Conservation (phyloP, 164 flowering plant genomes). For the Stephania yunnanensis region DNA sequence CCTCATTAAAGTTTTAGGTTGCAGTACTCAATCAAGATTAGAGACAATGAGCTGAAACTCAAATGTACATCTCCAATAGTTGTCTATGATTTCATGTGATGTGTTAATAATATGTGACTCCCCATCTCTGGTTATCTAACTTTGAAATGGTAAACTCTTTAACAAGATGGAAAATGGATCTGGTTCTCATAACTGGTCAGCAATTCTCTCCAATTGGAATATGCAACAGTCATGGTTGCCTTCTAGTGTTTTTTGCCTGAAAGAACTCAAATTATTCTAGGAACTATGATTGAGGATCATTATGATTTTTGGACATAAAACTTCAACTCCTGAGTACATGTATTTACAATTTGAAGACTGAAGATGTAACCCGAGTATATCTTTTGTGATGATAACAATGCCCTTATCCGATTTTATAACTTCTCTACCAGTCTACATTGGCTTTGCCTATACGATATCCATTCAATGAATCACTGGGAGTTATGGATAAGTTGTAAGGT, state of each 20-base stretch:
- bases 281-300: background rate
- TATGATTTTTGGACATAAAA: no score
- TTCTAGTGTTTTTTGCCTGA: background rate
- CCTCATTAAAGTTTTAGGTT: background rate
- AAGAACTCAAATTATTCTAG: background rate
- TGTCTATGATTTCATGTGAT: background rate
- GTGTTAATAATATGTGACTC: background rate
- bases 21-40: background rate
- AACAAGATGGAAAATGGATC: background rate
- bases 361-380: background rate
- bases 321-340: background rate
- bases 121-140: background rate
- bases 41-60: background rate
- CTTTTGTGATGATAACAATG: background rate
- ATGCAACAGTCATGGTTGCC: background rate
- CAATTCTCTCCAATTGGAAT: background rate
- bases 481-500: background rate
- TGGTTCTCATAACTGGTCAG: background rate
- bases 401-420: background rate
- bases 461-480: background rate
- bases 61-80: background rate
- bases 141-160: background rate
- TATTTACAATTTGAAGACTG: background rate
- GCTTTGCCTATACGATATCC: background rate
- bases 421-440: background rate